Percentiles rank a stretch among this genome's conserved stretches.
phyloP scores from a whole-genome alignment of 2,329 filamentous ascomycete genomes.

The Alternaria metachromatica region DNA sequence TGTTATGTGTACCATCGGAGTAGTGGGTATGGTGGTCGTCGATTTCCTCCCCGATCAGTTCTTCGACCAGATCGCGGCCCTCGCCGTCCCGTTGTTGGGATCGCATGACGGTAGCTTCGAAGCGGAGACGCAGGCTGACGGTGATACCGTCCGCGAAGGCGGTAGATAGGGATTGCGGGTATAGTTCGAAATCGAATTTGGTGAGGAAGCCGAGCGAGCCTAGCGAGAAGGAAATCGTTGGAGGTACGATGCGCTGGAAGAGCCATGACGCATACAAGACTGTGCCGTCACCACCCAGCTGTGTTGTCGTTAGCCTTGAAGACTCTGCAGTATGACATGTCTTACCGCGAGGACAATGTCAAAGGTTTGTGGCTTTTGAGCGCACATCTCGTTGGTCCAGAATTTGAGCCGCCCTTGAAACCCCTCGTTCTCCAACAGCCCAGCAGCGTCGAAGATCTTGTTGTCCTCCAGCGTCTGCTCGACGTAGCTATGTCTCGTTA shows the following conservation, averaged over 20 bases:
- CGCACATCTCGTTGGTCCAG: constrained; percentile 84
- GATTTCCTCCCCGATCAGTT: constrained; percentile 84
- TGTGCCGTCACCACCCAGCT: constrained; percentile 91
- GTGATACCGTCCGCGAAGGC: constrained; percentile 85
- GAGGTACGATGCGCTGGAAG: constrained; percentile 93
- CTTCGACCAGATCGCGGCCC: constrained; percentile 71
- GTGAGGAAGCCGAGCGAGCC: constrained; percentile 95
- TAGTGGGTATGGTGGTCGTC: constrained; percentile 85
- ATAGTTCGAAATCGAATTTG: constrained; percentile 89
- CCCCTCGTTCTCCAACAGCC: constrained; percentile 68
- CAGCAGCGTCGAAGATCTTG: constrained; percentile 74
- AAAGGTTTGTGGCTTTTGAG: constrained; percentile 80
- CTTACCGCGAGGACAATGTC: constrained; percentile 85
- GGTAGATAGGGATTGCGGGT: constrained; percentile 70
- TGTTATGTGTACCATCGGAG: constrained; percentile 84
- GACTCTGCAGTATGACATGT: neutral
- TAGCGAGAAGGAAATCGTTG: constrained; percentile 87
- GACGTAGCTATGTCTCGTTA: constrained; percentile 60
- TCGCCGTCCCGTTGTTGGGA: constrained; percentile 60
- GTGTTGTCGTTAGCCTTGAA: constrained; percentile 7
- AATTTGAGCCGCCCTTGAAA: constrained; percentile 70
- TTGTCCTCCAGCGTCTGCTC: constrained; percentile 77
- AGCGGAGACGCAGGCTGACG: constrained; percentile 84
- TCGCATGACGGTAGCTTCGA: constrained; percentile 94
- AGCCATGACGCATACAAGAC: constrained; percentile 96